Percentiles rank a stretch among this genome's conserved stretches.
Conservation (phyloP, 192 early-diverging fungal genomes). For the Coemansia sp. region DNA sequence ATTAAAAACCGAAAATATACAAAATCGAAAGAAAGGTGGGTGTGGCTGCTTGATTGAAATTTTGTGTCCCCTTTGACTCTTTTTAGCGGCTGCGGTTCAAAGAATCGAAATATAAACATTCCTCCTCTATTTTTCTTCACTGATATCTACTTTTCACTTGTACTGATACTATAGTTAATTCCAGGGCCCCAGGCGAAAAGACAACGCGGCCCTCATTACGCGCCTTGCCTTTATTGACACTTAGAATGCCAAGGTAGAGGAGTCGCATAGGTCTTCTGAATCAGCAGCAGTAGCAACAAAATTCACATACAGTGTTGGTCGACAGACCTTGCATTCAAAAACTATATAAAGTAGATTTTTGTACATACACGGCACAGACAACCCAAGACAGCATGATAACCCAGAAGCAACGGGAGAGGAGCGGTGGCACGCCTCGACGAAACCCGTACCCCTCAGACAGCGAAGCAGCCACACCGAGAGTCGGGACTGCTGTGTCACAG, state of each 20-base stretch:
- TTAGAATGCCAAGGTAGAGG: conserved; percentile 42
- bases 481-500: neutral
- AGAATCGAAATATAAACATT: conserved; percentile 1
- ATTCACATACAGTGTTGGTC: conserved; percentile 20
- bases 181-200: neutral
- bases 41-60: no score
- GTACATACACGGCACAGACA: neutral
- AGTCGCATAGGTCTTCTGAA: conserved; percentile 17
- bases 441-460: neutral
- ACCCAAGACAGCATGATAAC: neutral
- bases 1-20: neutral
- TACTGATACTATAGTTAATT: neutral
- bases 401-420: neutral
- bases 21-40: neutral
- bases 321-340: conserved; percentile 20
- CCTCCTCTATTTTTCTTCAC: conserved; percentile 6
- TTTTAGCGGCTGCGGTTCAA: neutral
- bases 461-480: neutral
- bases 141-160: neutral
- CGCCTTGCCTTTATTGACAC: neutral
- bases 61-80: neutral
- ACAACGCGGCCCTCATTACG: neutral
- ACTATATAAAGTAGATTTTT: conserved; percentile 25
- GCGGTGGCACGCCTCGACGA: neutral
- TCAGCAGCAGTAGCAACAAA: neutral